Evolutionary conservation across 345 rosid genomes (phyloP).

Genomic region (Durio zibethinus): DNA sequence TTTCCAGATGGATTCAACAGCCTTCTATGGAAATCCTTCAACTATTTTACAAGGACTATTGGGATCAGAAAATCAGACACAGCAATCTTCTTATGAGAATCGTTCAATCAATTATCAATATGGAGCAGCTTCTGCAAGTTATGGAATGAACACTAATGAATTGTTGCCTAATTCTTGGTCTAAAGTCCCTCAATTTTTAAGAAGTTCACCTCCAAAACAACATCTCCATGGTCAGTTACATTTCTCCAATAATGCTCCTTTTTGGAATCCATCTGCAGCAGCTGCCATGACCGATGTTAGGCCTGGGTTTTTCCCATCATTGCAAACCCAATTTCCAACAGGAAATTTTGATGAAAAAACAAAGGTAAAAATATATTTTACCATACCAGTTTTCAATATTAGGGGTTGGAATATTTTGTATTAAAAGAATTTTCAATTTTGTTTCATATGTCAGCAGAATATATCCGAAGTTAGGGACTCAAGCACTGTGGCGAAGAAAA

Average conservation of each 20-base stretch:
- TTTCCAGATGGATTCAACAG: slow-evolving; percentile 50
- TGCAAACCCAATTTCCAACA: slow-evolving; percentile 51
- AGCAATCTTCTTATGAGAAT: slow-evolving; percentile 28
- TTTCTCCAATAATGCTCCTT: slow-evolving; percentile 87
- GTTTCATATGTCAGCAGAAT: slow-evolving; percentile 29
- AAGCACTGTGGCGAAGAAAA: slow-evolving; percentile 56
- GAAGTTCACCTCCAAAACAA: slow-evolving; percentile 65
- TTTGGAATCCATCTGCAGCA: slow-evolving; percentile 71
- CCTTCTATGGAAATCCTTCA: slow-evolving; percentile 48
- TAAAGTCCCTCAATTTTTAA: slow-evolving; percentile 55
- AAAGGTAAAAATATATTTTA: slow-evolving; percentile 30
- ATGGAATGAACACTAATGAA: slow-evolving; percentile 19
- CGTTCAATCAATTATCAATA: slow-evolving; percentile 28
- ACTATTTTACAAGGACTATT: slow-evolving; percentile 51
- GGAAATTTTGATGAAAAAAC: slow-evolving; percentile 48
- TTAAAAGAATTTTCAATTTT: background rate
- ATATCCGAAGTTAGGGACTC: slow-evolving; percentile 52
- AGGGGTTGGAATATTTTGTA: slow-evolving; percentile 26
- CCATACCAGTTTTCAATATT: slow-evolving; percentile 6
- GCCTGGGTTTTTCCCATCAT: slow-evolving; percentile 53
- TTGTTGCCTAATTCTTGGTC: slow-evolving; percentile 54
- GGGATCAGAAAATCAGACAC: slow-evolving; percentile 38
- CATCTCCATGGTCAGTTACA: slow-evolving; percentile 52
- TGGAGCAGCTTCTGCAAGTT: background rate
- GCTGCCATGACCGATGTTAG: slow-evolving; percentile 38